Evolutionary conservation across 345 rosid genomes (phyloP), one percentile per base, ranked within the genome.

Genomic region (Sisymbrium irio): DNA sequence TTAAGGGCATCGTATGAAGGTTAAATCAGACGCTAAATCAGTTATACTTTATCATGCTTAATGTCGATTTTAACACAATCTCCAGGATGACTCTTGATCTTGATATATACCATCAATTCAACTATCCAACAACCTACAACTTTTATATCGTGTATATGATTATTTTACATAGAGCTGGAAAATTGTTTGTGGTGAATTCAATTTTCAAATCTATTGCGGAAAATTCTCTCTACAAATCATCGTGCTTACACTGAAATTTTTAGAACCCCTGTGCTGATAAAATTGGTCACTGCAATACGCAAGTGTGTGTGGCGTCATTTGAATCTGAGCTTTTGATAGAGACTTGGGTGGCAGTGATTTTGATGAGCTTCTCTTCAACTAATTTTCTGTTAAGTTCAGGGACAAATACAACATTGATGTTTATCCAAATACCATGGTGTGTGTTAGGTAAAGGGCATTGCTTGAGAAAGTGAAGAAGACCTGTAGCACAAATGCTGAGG

Each of bases 381-480:
- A 84, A 44, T 88, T 88, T 83, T 86, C 85, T 0, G 42, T 67
- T 49, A 77, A 83, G 63, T 86, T 88, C 61, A 84, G 82, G 85
- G 82, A 83, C 68, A 79, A 84, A 72, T 83, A 84, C 67, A 78
- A 45, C 32, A 86, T 86, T 62, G 89, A 88, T 80, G 93, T 88
- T 65, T 73, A 70, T 81, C 42, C 80, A 35, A 88, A 86, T 71
- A 76, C 73, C 44, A 86, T 80, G 80, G 89, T 88, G 4, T 77
- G 80, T 39, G 78, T 84, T 63, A 83, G 87, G 83, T 56, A 83
- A 67, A 86, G 86, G 71, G 80, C 86, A 25, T 74, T 86, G 1
- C 84, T 89, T 70, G 93, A 84, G 81, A 88, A 86, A 74, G 53
- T 88, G 75, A 86, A 88, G 76, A 88, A 88, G 80, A 85, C 86